Evolutionary conservation across 2,329 filamentous ascomycete genomes (phyloP), one percentile per base, ranked within the genome.

Genomic region (Onygenales sp.): DNA sequence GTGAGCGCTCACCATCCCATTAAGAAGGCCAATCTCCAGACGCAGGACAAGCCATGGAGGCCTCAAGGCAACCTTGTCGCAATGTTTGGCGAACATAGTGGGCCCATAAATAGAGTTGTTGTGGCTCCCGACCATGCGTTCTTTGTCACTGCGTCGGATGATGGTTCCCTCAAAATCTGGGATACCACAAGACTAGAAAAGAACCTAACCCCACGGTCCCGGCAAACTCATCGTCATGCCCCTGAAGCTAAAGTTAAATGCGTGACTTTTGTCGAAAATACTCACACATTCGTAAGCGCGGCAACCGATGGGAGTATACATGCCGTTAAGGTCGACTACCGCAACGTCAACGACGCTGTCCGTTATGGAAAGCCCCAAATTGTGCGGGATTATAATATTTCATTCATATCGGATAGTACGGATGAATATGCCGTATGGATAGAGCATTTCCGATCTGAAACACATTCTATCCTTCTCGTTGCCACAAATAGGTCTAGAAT

Each of bases 81-180:
- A 2, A 88, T 88, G 1, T 90, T 97, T 63, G 83, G 87, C 1
- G 93, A 98, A 66, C 93, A 98, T 65, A 84, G 78, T 32, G 88
- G 83, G 0, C 81, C 88, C 6, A 82, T 97, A 58, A 95, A 87
- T 63, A 83, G 91, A 8, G 82, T 97, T 9, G 77, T 87, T 2
- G 82, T 89, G 6, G 85, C 93, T 1, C 89, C 92, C 0, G 93
- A 98, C 64, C 92, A 98, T 66, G 75, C 85, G 4, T 98, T 98
- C 72, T 98, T 98, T 69, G 79, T 96, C 53, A 97, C 93, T 0
- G 92, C 85, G 6, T 92, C 91, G 8, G 88, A 95, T 63, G 93
- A 98, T 68, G 88, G 93, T 2, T 83, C 81, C 6, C 88, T 96
- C 53, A 95, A 88, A 64, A 80, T 98, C 4, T 98, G 93, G 93